phyloP scores from a whole-genome alignment of 2,329 filamentous ascomycete species.

The Botrytis fragariae region DNA sequence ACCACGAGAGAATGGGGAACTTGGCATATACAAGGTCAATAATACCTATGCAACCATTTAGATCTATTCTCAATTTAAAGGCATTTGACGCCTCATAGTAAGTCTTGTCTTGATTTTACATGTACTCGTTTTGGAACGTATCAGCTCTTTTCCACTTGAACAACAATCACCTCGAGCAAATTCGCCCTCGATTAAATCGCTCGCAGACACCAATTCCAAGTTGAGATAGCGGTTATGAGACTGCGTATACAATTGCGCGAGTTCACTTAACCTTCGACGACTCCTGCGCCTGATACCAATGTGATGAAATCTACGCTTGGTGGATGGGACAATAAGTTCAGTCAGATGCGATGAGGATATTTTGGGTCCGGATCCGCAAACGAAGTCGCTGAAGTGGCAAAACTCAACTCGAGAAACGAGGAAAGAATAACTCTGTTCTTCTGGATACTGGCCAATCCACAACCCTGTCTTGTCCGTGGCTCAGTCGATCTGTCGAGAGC shows the following conservation, averaged over 20 bases:
- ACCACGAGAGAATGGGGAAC: neutral
- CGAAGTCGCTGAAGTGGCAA: neutral
- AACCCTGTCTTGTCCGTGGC: too few relatives aligned
- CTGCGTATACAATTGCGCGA: neutral
- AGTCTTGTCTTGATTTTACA: neutral
- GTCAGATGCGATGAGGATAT: neutral
- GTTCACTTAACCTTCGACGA: neutral
- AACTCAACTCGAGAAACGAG: neutral
- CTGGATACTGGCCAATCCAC: neutral
- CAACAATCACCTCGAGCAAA: neutral
- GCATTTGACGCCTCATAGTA: neutral
- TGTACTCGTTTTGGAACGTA: neutral
- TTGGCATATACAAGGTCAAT: neutral
- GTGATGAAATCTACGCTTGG: neutral
- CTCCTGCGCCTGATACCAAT: neutral
- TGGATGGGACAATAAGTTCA: neutral
- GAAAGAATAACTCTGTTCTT: neutral
- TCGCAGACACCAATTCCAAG: neutral
- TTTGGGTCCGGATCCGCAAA: neutral
- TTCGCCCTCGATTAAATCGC: neutral
- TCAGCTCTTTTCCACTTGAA: neutral
- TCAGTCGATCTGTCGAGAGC: neutral
- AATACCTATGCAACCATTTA: neutral
- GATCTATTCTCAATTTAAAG: neutral
- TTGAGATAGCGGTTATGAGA: neutral